Base-by-base conservation (phyloP, 331 rosid species). In the Quercus lobata region DNA sequence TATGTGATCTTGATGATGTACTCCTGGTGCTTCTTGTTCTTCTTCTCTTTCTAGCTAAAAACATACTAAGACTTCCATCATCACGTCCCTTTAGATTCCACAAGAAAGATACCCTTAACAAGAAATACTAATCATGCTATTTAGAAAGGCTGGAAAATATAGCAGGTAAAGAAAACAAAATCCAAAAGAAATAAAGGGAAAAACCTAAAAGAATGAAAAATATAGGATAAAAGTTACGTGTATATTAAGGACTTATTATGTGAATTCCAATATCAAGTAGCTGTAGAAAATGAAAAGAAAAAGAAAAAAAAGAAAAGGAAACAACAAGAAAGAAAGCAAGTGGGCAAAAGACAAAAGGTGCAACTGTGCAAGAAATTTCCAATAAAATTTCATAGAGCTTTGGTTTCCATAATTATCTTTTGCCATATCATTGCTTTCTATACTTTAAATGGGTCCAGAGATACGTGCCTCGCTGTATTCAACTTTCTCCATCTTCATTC, bases 31-130 rank as follows among this genome's bases (percentile, higher is more conserved):
- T 87, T 85, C 69, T 78, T 58, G 76, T 76, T 78, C 81, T 76
- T 78, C 81, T 58, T 17, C 53, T 57, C 1, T 75, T 77, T 77
- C 80, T 73, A 27, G 63, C 27, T 30, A 82, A 25, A 80, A 82
- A 76, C 75, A 72, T 77, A 76, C 58, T 74, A 58, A 8, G 75
- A 84, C 69, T 86, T 86, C 53, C 30, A 37, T 52, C 56, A 80
- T 72, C 57, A 83, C 49, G 60, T 63, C 82, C 85, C 86, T 86
- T 84, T 87, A 80, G 89, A 89, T 91, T 86, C 90, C 79, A 79
- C 92, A 83, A 79, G 78, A 62, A 87, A 71, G 84, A 89, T 91
- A 85, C 90, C 88, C 83, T 81, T 53, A 72, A 87, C 89, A 81
- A 87, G 84, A 85, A 83, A 91, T 74, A 74, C 75, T 56, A 71